A percentile compares a stretch with the other conserved stretches of the same genome.
Evolutionary conservation across 202 grass and related monocot genomes (phyloP).

Genomic region (Zizania palustris): DNA sequence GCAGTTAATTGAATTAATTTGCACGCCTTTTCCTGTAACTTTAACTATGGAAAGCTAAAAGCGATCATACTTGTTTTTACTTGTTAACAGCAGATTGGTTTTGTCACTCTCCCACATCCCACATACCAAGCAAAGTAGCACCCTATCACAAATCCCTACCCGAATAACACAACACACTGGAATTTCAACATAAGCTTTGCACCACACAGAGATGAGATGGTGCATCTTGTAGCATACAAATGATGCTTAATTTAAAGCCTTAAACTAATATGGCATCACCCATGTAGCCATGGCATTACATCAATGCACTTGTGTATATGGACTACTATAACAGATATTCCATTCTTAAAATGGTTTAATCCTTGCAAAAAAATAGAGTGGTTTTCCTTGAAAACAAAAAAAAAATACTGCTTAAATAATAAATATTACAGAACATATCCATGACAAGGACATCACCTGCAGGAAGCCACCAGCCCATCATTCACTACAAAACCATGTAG

Average conservation of each 20-base stretch:
- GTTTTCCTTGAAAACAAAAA: conserved; percentile 5
- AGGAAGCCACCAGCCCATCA: neutral
- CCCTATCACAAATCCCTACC: neutral
- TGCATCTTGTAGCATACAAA: conserved; percentile 28
- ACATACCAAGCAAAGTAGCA: neutral
- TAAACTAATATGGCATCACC: neutral
- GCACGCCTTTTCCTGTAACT: neutral
- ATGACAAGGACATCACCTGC: neutral
- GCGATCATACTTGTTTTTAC: too few species aligned
- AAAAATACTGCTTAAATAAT: neutral
- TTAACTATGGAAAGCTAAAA: neutral
- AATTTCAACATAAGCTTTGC: conserved; percentile 25
- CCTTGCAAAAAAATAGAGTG: too few species aligned
- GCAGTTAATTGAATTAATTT: conserved; percentile 11
- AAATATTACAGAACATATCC: conserved; percentile 13
- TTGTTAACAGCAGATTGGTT: too few species aligned
- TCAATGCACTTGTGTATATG: conserved; percentile 21
- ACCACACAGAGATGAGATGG: conserved; percentile 6
- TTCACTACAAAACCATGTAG: neutral
- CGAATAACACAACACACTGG: conserved; percentile 20
- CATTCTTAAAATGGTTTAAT: neutral
- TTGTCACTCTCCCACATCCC: too few species aligned
- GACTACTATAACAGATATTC: neutral
- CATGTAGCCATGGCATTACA: neutral
- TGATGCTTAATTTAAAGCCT: neutral